Evolutionary conservation across 441 rosid genomes (phyloP), one percentile per base, ranked within the genome.

Genomic region (Corymbia calophylla): DNA sequence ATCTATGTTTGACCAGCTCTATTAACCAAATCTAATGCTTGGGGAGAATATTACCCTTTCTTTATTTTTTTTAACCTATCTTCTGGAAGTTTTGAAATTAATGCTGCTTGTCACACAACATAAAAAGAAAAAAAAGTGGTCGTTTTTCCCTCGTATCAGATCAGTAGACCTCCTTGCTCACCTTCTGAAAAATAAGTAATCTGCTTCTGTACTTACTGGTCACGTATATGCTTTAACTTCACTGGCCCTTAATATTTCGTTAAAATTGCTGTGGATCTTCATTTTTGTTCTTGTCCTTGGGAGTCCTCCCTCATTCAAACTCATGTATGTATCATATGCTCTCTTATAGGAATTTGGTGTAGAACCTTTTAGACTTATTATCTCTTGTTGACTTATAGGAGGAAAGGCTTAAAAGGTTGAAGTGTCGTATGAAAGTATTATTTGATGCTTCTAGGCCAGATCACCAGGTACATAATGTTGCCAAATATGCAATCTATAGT

Each of bases 381-480:
- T 54, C 32, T 88, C 25, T 53, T 14, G 64, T 39, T 32, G 84
- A 39, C 49, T 89, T 92, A 77, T 88, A 96, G 99, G 98, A 95
- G 92, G 98, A 97, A 88, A 95, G 98, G 86, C 88, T 95, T 35
- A 93, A 92, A 88, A 95, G 97, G 89, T 91, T 97, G 94, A 94
- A 91, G 94, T 94, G 94, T 88, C 92, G 99, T 80, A 96, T 93
- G 95, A 94, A 95, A 93, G 94, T 94, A 89, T 92, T 90, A 90
- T 97, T 95, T 91, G 99, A 96, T 91, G 93, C 95, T 77, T 95
- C 97, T 15, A 92, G 95, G 87, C 93, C 92, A 11, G 98, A 96
- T 86, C 99, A 97, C 92, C 98, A 96, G 98, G 98, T 94, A 85
- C 58, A 66, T 58, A 15, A 19, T 35, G 80, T 80, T 58, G 68